A percentile compares a stretch with the other conserved stretches of the same genome.
Conservation (phyloP, 2,329 filamentous ascomycete genomes). For the Phaeosphaeriaceae sp. region DNA sequence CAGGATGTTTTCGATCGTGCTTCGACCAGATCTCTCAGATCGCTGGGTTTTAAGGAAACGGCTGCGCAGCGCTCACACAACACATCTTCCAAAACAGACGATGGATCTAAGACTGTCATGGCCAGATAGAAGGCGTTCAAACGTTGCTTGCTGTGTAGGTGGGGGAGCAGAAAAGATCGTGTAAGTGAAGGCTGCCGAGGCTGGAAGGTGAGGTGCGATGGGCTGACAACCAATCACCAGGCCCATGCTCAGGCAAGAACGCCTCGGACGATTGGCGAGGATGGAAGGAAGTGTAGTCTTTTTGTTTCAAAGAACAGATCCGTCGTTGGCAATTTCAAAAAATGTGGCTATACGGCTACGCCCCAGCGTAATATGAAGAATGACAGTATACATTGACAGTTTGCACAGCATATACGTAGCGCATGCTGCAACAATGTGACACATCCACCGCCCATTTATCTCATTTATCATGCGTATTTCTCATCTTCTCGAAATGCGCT, state of each 20-base stretch:
- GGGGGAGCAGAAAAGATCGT: background rate
- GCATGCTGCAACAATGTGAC: too few relatives aligned
- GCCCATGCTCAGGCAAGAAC: background rate
- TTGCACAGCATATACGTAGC: too few relatives aligned
- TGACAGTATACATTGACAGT: too few relatives aligned
- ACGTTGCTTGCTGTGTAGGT: background rate
- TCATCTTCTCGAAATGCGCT: constrained; percentile 72
- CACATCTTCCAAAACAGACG: background rate
- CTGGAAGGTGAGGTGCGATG: background rate
- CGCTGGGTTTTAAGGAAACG: background rate
- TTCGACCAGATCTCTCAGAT: background rate
- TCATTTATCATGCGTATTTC: constrained; percentile 47
- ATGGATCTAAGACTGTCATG: background rate
- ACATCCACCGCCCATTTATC: too few relatives aligned
- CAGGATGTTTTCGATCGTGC: too few relatives aligned
- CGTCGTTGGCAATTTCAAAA: too few relatives aligned
- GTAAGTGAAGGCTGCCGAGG: background rate
- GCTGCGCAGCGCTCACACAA: background rate
- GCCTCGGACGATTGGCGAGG: too few relatives aligned
- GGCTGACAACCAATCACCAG: background rate
- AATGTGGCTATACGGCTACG: too few relatives aligned
- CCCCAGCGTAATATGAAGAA: too few relatives aligned
- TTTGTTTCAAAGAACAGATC: too few relatives aligned
- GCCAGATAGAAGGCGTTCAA: background rate
- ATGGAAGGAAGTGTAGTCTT: too few relatives aligned